Conservation (phyloP, 1,284 basidiomycete genomes). For the Marasmius tenuissimus region DNA sequence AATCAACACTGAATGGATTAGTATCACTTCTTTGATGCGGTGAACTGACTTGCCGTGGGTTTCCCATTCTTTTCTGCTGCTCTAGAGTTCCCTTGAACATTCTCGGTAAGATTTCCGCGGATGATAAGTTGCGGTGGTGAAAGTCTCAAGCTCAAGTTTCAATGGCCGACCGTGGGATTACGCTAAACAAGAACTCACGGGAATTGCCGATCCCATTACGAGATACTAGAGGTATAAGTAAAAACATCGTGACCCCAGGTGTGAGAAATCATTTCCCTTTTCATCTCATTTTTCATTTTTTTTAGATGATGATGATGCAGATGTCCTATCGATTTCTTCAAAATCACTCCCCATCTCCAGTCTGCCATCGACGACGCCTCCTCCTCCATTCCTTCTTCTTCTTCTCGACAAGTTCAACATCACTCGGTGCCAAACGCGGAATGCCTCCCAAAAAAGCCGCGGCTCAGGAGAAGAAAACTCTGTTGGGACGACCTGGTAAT, state of each 20-base stretch:
- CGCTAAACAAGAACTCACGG: background rate
- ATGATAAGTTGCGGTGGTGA: no score
- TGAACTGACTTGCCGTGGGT: no score
- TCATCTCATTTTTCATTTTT: background rate
- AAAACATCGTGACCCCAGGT: background rate
- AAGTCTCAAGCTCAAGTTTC: no score
- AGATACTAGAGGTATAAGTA: background rate
- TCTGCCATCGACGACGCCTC: slow-evolving; percentile 4
- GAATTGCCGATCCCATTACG: background rate
- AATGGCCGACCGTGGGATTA: no score
- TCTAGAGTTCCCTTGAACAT: no score
- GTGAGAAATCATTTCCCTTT: slow-evolving; percentile 1
- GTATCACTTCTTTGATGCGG: no score
- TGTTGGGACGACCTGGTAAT: slow-evolving; percentile 90
- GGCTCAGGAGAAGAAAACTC: slow-evolving; percentile 76
- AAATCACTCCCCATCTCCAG: background rate
- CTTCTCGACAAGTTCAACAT: slow-evolving; percentile 21
- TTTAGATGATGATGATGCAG: background rate
- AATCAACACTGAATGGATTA: no score
- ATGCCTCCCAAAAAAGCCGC: slow-evolving; percentile 88
- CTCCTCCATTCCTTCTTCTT: slow-evolving; percentile 3
- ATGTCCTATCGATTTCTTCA: slow-evolving; percentile 2
- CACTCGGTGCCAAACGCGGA: slow-evolving; percentile 42
- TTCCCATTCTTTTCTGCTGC: no score
- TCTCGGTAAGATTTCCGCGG: no score